Conservation (phyloP, 2,329 filamentous ascomycete genomes). For the Claviceps pazoutovae region DNA sequence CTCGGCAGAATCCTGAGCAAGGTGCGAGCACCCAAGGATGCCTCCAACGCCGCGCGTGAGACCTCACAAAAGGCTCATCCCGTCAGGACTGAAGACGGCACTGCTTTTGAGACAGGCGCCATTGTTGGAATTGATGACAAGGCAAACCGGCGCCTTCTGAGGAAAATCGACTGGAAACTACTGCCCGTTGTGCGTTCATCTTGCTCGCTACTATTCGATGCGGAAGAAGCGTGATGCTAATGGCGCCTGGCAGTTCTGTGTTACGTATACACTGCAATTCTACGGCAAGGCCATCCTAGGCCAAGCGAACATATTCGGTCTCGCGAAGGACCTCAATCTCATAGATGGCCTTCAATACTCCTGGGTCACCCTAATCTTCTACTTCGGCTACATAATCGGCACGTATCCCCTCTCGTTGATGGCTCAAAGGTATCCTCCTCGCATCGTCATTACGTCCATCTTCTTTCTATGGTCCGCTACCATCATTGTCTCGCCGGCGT, state of each 20-base stretch:
- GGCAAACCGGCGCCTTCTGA: constrained; percentile 1
- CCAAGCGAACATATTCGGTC: constrained; percentile 18
- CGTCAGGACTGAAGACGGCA: not conserved
- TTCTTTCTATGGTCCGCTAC: constrained; percentile 19
- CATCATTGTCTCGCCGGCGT: constrained; percentile 8
- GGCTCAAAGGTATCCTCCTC: constrained; percentile 15
- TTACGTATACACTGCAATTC: constrained; percentile 19
- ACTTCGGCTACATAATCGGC: constrained; percentile 19
- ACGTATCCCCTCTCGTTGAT: constrained; percentile 19
- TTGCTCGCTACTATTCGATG: not conserved
- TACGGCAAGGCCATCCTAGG: constrained; percentile 12
- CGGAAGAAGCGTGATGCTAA: not conserved
- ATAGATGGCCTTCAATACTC: constrained; percentile 16
- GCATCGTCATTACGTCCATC: constrained; percentile 16
- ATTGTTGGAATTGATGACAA: not conserved
- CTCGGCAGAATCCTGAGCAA: not conserved
- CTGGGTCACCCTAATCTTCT: constrained; percentile 20
- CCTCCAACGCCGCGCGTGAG: not conserved
- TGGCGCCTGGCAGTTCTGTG: constrained; percentile 10
- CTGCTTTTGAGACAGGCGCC: not conserved
- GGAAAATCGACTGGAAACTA: constrained; percentile 9
- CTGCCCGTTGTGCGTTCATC: constrained; percentile 12
- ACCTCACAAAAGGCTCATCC: not conserved
- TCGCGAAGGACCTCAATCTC: constrained; percentile 15
- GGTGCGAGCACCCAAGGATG: not conserved